A percentile compares a stretch with the other conserved stretches of the same genome.
These are phyloP conservation scores for Fraxinus nigra DNA, from an alignment of 305 asterid genomes.

Conservation along the genomic window DNA sequence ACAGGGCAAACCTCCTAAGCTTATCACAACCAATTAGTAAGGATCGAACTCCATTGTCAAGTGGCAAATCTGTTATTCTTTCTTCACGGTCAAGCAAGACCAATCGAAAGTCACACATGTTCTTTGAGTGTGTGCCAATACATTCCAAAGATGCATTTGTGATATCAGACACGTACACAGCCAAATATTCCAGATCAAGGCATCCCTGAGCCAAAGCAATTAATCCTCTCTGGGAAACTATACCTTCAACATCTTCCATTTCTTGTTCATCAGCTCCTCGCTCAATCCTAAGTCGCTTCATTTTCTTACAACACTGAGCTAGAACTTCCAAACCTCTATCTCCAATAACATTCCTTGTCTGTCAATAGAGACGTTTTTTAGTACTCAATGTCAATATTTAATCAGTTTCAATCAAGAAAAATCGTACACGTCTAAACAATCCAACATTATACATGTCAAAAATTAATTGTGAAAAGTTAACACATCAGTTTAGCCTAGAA, in stretches of 20 bases:
- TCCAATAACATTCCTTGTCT: constrained; percentile 87
- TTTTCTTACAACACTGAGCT: constrained; percentile 57
- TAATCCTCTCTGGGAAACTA: background rate
- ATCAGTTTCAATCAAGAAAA: background rate
- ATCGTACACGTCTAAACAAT: background rate
- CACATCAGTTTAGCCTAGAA: background rate
- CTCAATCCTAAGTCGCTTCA: constrained; percentile 69
- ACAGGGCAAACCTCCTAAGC: constrained; percentile 1
- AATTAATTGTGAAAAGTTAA: background rate
- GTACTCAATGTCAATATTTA: background rate
- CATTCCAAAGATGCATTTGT: background rate
- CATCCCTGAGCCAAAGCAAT: constrained; percentile 1
- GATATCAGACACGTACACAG: constrained; percentile 5
- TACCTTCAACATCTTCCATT: constrained; percentile 2
- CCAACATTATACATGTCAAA: background rate
- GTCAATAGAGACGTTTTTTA: constrained; percentile 11
- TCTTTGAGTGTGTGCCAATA: background rate
- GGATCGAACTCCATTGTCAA: constrained; percentile 5
- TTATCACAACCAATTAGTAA: background rate
- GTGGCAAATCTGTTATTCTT: background rate
- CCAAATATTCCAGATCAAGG: background rate
- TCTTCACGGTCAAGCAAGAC: background rate
- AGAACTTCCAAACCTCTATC: constrained; percentile 85
- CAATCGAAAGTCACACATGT: background rate
- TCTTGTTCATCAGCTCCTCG: constrained; percentile 12